Evolutionary conservation across 2,329 filamentous ascomycete species (phyloP).

Genomic region (Scedosporium apiospermum): DNA sequence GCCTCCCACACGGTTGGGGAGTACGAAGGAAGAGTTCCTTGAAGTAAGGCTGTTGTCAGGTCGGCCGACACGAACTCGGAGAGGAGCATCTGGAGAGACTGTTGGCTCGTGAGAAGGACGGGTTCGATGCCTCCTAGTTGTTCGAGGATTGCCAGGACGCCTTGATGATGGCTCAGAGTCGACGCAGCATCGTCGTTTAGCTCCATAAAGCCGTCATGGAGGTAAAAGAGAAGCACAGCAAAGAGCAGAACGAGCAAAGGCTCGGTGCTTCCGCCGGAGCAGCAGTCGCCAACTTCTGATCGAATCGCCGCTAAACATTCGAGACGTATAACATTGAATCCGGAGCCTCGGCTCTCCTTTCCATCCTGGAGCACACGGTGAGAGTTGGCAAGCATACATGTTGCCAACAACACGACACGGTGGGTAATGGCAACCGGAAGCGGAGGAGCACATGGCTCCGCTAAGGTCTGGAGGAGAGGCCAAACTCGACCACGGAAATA

Average conservation of each 20-base stretch:
- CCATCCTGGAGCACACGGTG: constrained; percentile 22
- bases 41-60: too few species aligned
- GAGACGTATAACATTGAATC: constrained; percentile 8
- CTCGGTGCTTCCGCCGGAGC: too few species aligned
- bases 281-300: too few species aligned
- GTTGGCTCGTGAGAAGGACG: too few species aligned
- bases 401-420: constrained; percentile 21
- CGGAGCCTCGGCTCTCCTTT: constrained; percentile 15
- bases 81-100: too few species aligned
- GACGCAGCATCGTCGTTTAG: constrained; percentile 19
- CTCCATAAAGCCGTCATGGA: constrained; percentile 29
- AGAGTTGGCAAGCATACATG: constrained; percentile 22
- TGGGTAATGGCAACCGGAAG: constrained; percentile 20
- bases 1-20: too few species aligned
- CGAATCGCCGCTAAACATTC: too few species aligned
- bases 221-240: constrained; percentile 32
- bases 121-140: constrained; percentile 10
- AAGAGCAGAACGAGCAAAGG: constrained; percentile 21
- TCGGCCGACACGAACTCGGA: too few species aligned
- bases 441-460: constrained; percentile 20
- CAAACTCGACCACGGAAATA: constrained; percentile 24
- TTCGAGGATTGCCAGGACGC: constrained; percentile 25
- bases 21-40: too few species aligned
- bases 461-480: constrained; percentile 19
- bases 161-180: constrained; percentile 23